Evolutionary conservation across 2,329 filamentous ascomycete genomes (phyloP).

Genomic region (Claviceps capensis): DNA sequence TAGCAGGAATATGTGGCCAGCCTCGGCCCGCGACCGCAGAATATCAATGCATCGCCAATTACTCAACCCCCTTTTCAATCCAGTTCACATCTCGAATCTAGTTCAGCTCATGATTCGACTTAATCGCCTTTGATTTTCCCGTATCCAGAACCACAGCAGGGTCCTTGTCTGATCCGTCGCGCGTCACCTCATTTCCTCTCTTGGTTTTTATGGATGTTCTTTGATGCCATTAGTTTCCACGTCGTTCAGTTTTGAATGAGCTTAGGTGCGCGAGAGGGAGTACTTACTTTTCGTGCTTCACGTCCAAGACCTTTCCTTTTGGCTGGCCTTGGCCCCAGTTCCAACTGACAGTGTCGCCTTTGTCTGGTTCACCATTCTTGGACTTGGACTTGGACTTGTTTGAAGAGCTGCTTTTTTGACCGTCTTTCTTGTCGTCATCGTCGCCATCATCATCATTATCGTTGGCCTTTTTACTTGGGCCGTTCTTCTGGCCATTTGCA

Average conservation of each 20-base stretch:
- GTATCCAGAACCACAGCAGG: constrained; percentile 30
- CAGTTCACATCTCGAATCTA: neutral
- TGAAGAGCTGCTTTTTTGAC: constrained; percentile 4
- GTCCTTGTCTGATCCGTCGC: constrained; percentile 25
- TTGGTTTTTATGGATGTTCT: constrained; percentile 28
- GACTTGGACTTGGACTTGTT: constrained; percentile 3
- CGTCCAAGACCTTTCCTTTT: constrained; percentile 29
- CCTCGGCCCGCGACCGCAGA: neutral
- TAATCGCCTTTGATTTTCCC: constrained; percentile 5
- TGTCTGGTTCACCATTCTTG: constrained; percentile 17
- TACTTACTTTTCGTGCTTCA: constrained; percentile 27
- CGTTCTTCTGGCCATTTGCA: neutral
- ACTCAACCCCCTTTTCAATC: neutral
- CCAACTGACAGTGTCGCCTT: constrained; percentile 32
- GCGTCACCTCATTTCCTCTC: constrained; percentile 25
- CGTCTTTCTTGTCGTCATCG: neutral
- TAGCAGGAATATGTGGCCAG: too few relatives aligned
- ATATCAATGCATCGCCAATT: neutral
- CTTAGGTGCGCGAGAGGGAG: neutral
- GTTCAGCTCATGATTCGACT: constrained; percentile 6
- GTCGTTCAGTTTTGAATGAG: neutral
- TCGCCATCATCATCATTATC: neutral
- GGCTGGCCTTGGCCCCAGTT: constrained; percentile 31
- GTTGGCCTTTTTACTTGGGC: neutral
- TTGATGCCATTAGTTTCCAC: neutral